Conservation (phyloP, 208 protist genomes). For the Herpetomonas muscarum region DNA sequence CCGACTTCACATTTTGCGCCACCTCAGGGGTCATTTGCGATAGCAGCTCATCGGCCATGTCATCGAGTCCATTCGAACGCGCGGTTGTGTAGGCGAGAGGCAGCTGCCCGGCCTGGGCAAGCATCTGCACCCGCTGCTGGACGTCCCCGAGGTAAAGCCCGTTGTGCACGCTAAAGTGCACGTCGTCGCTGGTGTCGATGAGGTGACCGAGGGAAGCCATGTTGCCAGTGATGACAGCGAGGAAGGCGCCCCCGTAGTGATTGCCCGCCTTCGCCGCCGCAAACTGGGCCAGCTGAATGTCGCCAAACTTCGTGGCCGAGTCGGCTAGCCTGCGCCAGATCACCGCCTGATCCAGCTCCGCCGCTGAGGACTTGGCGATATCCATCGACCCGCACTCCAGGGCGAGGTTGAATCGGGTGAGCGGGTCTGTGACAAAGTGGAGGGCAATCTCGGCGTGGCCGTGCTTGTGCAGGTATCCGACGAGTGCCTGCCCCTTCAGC, state of each 20-base stretch:
- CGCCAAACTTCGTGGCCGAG: slow-evolving; percentile 93
- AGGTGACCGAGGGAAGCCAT: slow-evolving; percentile 91
- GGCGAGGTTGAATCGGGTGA: slow-evolving; percentile 96
- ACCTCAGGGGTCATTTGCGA: slow-evolving; percentile 49
- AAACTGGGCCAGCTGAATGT: slow-evolving; percentile 95
- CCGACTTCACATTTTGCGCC: slow-evolving; percentile 24
- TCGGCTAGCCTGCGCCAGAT: slow-evolving; percentile 92
- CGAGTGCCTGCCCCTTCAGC: slow-evolving; percentile 95
- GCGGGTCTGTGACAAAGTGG: slow-evolving; percentile 97
- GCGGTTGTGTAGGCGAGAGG: slow-evolving; percentile 89
- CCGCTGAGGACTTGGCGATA: slow-evolving; percentile 84
- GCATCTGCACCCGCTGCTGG: slow-evolving; percentile 78
- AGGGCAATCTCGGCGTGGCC: slow-evolving; percentile 97
- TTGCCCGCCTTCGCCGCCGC: slow-evolving; percentile 93
- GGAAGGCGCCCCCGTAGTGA: slow-evolving; percentile 90
- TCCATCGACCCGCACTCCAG: slow-evolving; percentile 98
- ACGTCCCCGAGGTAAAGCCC: slow-evolving; percentile 93
- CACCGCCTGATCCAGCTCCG: slow-evolving; percentile 87
- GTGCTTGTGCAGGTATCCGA: slow-evolving; percentile 98
- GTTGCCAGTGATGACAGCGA: slow-evolving; percentile 97
- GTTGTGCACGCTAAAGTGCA: slow-evolving; percentile 91
- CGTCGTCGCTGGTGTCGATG: slow-evolving; percentile 86
- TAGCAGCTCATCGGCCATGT: slow-evolving; percentile 61
- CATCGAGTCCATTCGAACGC: slow-evolving; percentile 80
- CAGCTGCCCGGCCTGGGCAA: slow-evolving; percentile 65